Percentiles rank a stretch among this genome's conserved stretches.
Evolutionary conservation across 352 stramenopile genomes (phyloP).

Genomic region (Peronospora destructor): DNA sequence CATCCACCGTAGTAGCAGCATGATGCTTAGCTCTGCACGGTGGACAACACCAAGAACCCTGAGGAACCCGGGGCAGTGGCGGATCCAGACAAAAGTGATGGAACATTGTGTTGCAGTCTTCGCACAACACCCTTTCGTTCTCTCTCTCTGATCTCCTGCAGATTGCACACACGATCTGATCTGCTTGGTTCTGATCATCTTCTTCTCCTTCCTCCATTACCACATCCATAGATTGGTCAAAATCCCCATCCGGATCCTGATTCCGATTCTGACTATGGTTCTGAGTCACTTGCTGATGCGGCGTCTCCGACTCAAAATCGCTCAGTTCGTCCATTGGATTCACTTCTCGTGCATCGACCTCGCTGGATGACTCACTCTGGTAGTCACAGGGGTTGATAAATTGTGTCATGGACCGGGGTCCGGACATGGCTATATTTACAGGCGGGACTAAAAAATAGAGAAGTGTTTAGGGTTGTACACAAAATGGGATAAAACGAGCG

Average conservation of each 20-base stretch:
- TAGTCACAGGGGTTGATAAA: conserved; percentile 30
- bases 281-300: conserved; percentile 3
- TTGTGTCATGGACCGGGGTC: conserved; percentile 1
- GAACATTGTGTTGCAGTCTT: conserved; percentile 50
- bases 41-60: conserved; percentile 54
- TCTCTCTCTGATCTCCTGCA: conserved; percentile 39
- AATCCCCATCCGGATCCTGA: not conserved
- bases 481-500: too few relatives aligned
- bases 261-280: not conserved
- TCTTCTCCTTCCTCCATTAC: conserved; percentile 20
- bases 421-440: too few relatives aligned
- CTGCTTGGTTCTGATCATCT: conserved; percentile 2
- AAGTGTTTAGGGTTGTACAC: too few relatives aligned
- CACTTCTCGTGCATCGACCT: conserved; percentile 41
- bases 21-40: conserved; percentile 23
- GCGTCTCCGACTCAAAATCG: conserved; percentile 40
- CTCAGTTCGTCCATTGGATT: conserved; percentile 60
- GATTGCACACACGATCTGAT: conserved; percentile 33
- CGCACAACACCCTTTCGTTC: conserved; percentile 44
- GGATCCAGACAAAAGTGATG: conserved; percentile 57
- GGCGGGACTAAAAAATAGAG: too few relatives aligned
- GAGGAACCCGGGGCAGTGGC: conserved; percentile 35
- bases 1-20: not conserved
- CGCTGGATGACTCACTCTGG: conserved; percentile 44
- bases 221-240: conserved; percentile 17